These are phyloP conservation scores for Agaricus sinodeliciosus DNA, from an alignment of 768 basidiomycete species.

Conservation along the genomic window DNA sequence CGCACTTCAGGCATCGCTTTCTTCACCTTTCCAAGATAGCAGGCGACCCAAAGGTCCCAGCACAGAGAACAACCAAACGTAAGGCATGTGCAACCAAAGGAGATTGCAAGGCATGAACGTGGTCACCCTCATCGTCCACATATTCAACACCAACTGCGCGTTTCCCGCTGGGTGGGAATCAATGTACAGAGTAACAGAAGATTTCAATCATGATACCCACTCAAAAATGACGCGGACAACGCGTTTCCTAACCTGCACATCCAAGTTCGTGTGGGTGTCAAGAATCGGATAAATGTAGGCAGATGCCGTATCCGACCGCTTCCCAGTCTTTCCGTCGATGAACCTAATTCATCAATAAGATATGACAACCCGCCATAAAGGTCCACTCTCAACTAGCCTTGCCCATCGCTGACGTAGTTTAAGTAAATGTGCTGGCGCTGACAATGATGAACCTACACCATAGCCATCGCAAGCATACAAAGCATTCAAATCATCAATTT, in stretches of 20 bases:
- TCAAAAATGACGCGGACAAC: conserved; percentile 45
- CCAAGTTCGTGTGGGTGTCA: conserved; percentile 32
- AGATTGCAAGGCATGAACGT: conserved; percentile 17
- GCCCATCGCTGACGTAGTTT: conserved; percentile 39
- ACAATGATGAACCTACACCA: background rate
- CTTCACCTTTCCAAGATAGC: conserved; percentile 41
- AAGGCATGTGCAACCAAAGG: conserved; percentile 27
- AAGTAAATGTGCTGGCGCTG: background rate
- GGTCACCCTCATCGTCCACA: conserved; percentile 26
- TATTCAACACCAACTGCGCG: conserved; percentile 50
- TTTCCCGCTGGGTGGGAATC: conserved; percentile 18
- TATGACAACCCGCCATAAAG: background rate
- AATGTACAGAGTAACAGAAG: background rate
- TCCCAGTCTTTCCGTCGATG: conserved; percentile 43
- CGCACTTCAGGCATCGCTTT: too few species aligned
- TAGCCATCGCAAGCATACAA: background rate
- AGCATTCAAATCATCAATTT: background rate
- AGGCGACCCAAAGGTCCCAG: conserved; percentile 51
- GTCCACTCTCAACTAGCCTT: conserved; percentile 29
- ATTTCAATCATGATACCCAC: conserved; percentile 21
- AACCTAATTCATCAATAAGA: conserved; percentile 33
- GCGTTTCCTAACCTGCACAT: conserved; percentile 30
- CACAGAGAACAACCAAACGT: conserved; percentile 41
- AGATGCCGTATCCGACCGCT: conserved; percentile 50
- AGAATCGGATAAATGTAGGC: conserved; percentile 43